Evolutionary conservation across 2,329 filamentous ascomycete genomes (phyloP), one percentile per base, ranked within the genome.

Genomic region (Aspergillus terreus): DNA sequence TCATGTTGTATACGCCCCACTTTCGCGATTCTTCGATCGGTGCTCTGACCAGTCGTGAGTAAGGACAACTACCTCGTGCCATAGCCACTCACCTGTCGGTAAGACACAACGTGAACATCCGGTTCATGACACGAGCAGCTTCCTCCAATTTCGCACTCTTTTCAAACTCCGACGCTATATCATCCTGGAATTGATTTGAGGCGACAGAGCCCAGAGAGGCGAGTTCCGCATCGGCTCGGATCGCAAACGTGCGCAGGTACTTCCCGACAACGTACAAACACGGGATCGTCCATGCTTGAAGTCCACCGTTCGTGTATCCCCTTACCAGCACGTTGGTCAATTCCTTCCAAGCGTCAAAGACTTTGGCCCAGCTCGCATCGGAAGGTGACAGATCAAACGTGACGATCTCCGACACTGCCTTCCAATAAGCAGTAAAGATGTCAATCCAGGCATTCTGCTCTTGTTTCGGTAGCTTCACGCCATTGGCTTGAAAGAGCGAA

Each of bases 1-100:
- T 90, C 58, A 92, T 86, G 70, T 91, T 92, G 76, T 99, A 99
- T 44, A 96, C 88, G 6, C 90, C 95, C 94, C 94, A 99, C 82
- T 97, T 99, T 49, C 94, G 85, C 7, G 92, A 96, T 63, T 95
- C 88, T 64, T 91, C 85, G 42, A 96, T 77, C 12, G 88, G 85
- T 54, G 88, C 88, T 71, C 90, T 92, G 63, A 49, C 17, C 25
- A 47, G 19, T 52, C 23, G 50, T 41, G 42, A 47, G 21, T 41
- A 15, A 44, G 27, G 14, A 40, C 21, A 19, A 6, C 6, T 25
- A n/a, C 43, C 12, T 25, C 17, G 11, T 6, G 17, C 27, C 36
- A 17, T n/a, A 1, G 44, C 15, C 43, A 38, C 79, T 62, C 78
- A 95, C 90, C 91, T 86, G 69, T 99, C 94, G 63, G 85, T 90